A percentile compares a stretch with the other conserved stretches of the same genome.
These are phyloP conservation scores for Rhodomyrtus psidioides DNA, from an alignment of 441 rosid species.

Conservation along the genomic window DNA sequence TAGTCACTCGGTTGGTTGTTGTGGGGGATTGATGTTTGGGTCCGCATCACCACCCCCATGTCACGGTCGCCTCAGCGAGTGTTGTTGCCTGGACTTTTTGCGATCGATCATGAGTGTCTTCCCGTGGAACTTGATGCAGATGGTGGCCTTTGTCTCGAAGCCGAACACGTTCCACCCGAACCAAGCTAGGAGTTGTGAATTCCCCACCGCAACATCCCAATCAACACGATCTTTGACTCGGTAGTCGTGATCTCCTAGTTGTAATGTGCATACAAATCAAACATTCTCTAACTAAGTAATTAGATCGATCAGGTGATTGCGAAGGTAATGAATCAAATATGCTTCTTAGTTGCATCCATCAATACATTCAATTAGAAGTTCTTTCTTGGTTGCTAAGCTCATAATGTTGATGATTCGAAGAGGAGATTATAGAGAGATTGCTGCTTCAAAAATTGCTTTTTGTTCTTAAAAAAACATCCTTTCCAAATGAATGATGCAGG, in stretches of 20 bases:
- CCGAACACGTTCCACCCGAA: neutral
- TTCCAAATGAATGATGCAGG: neutral
- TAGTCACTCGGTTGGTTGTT: neutral
- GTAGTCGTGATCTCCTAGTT: neutral
- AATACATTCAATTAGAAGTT: neutral
- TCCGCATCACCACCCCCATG: neutral
- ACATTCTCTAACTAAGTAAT: neutral
- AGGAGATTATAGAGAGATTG: neutral
- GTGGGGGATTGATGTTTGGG: neutral
- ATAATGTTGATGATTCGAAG: neutral
- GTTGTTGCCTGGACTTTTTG: neutral
- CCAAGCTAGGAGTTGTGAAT: neutral
- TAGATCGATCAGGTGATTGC: neutral
- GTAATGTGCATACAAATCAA: neutral
- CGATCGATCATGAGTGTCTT: neutral
- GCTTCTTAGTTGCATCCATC: neutral
- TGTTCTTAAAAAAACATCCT: neutral
- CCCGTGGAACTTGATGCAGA: neutral
- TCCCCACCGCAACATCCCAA: neutral
- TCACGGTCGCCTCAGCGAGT: neutral
- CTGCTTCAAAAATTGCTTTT: neutral
- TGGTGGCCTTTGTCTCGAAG: neutral
- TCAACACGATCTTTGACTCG: neutral
- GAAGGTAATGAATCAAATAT: neutral
- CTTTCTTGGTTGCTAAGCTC: neutral